Percentiles rank a stretch among this genome's conserved stretches.
phyloP scores from a whole-genome alignment of 2,329 filamentous ascomycete species.

The Aspergillus fumigatiaffinis region DNA sequence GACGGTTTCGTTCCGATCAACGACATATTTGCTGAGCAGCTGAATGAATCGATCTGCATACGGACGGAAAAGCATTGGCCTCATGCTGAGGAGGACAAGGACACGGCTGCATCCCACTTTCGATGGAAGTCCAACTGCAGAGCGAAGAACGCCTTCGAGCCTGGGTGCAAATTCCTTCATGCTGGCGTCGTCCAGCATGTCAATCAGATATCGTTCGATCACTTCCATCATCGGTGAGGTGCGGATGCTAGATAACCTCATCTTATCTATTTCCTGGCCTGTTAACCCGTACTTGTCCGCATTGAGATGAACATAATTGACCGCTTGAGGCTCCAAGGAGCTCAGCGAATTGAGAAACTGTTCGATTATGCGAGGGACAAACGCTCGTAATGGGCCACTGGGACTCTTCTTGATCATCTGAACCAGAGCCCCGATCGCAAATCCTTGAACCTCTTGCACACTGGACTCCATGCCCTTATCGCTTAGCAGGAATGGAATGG shows the following conservation, averaged over 20 bases:
- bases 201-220: slow-evolving; percentile 75
- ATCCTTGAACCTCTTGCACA: slow-evolving; percentile 79
- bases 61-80: slow-evolving; percentile 68
- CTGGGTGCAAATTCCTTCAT: slow-evolving; percentile 70
- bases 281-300: slow-evolving; percentile 79
- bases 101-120: slow-evolving; percentile 89
- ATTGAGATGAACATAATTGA: slow-evolving; percentile 91
- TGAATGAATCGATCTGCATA: slow-evolving; percentile 74
- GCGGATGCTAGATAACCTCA: slow-evolving; percentile 75
- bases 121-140: slow-evolving; percentile 82
- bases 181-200: slow-evolving; percentile 72
- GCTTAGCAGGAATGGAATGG: slow-evolving; percentile 85
- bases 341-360: slow-evolving; percentile 78
- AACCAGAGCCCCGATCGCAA: slow-evolving; percentile 77
- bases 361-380: slow-evolving; percentile 76
- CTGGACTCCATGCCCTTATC: slow-evolving; percentile 84
- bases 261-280: slow-evolving; percentile 83
- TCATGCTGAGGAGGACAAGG: slow-evolving; percentile 77
- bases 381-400: slow-evolving; percentile 71
- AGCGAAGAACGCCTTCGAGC: slow-evolving; percentile 76
- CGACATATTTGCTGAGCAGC: slow-evolving; percentile 71
- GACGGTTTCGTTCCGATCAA: slow-evolving; percentile 92
- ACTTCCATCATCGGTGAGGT: slow-evolving; percentile 88
- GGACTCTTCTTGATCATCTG: slow-evolving; percentile 84
- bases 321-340: slow-evolving; percentile 79